Conservation (phyloP, 2,329 filamentous ascomycete genomes). For the Cryphonectria naterciae region DNA sequence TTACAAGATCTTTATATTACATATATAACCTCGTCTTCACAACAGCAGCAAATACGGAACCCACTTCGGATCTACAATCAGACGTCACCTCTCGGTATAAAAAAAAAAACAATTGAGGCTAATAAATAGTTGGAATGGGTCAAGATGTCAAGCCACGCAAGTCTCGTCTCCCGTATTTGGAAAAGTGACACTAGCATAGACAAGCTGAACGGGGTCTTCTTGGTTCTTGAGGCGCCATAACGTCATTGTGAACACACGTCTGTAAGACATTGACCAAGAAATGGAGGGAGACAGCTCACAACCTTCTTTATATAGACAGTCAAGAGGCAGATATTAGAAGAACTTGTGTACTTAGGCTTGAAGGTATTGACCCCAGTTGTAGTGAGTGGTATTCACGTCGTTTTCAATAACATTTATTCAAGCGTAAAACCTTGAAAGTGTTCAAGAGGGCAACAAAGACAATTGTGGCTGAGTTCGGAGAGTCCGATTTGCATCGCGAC, state of each 20-base stretch:
- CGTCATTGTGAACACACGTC: neutral
- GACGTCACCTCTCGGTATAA: neutral
- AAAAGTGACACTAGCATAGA: neutral
- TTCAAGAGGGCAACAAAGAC: too few species aligned
- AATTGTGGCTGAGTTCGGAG: too few species aligned
- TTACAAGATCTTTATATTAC: neutral
- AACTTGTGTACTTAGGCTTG: neutral
- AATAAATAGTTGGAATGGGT: neutral
- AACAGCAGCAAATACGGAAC: neutral
- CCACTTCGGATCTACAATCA: neutral
- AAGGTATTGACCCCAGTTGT: too few species aligned
- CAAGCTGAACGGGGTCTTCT: neutral
- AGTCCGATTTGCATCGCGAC: neutral
- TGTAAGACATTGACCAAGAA: neutral
- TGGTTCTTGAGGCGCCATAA: neutral
- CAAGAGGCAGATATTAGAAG: neutral
- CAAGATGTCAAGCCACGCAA: neutral
- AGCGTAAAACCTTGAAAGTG: too few species aligned
- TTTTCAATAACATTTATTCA: too few species aligned
- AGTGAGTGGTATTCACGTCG: too few species aligned
- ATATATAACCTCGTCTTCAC: neutral
- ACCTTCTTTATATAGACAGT: neutral
- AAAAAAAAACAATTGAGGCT: neutral
- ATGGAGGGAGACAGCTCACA: neutral
- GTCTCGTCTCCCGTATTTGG: neutral